Percentiles rank a stretch among this genome's conserved stretches.
phyloP scores from a whole-genome alignment of 2,329 filamentous ascomycete species.

The Rugonectria rugulosa region DNA sequence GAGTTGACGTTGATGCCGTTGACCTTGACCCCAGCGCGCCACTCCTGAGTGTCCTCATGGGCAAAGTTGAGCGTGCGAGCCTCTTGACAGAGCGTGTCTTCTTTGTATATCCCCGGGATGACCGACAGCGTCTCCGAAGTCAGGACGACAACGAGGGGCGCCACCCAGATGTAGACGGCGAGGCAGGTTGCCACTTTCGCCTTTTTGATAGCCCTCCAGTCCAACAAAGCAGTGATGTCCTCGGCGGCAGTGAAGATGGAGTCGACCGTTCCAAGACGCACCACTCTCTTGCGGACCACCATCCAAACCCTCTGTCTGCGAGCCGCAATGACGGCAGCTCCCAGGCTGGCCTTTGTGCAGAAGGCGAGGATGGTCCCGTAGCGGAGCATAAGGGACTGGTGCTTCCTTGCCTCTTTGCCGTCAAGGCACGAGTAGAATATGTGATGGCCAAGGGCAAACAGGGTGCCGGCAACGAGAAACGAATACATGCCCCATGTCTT shows the following conservation, averaged over 20 bases:
- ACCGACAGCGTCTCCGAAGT: constrained; percentile 3
- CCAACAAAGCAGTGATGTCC: not conserved
- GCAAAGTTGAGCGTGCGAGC: constrained; percentile 1
- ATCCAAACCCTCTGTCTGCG: constrained; percentile 33
- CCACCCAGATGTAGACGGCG: constrained; percentile 10
- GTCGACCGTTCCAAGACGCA: constrained; percentile 20
- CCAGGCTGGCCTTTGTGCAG: constrained; percentile 33
- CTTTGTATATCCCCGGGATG: not conserved
- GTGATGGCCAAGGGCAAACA: not conserved
- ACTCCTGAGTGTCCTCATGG: not conserved
- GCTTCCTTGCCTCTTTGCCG: not conserved
- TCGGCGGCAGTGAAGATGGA: constrained; percentile 11
- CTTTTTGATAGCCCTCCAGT: not conserved
- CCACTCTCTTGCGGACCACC: constrained; percentile 34
- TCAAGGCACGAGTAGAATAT: not conserved
- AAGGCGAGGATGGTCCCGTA: constrained; percentile 29
- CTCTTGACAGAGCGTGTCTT: not conserved
- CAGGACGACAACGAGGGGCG: constrained; percentile 1
- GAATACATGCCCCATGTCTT: constrained; percentile 3
- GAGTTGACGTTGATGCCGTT: not conserved
- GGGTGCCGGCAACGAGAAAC: not conserved
- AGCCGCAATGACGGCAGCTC: constrained; percentile 30
- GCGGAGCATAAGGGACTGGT: constrained; percentile 7
- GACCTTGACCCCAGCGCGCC: not conserved
- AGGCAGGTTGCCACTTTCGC: not conserved